Evolutionary conservation across 441 rosid species (phyloP).

Genomic region (Biscutella laevigata): DNA sequence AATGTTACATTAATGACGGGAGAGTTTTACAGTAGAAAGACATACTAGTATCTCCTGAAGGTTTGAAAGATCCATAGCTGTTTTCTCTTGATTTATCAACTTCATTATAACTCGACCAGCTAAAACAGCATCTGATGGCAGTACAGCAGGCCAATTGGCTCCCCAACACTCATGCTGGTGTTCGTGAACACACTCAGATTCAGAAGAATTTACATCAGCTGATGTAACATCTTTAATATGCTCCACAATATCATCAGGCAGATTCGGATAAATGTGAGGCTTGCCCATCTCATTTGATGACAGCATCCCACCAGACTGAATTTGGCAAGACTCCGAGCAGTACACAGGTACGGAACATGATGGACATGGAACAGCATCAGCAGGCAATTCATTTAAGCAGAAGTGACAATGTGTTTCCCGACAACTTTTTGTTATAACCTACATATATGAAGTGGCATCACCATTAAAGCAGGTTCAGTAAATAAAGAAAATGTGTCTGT

Average conservation of each 20-base stretch:
- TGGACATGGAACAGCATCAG: conserved; percentile 57
- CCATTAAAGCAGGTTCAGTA: neutral
- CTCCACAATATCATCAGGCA: conserved; percentile 31
- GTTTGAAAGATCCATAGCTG: conserved; percentile 27
- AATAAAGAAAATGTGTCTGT: neutral
- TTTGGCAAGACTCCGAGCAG: conserved; percentile 69
- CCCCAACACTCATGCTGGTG: conserved; percentile 83
- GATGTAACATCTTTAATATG: conserved; percentile 34
- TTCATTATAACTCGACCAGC: conserved; percentile 67
- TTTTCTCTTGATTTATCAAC: conserved; percentile 31
- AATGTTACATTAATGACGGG: conserved; percentile 1
- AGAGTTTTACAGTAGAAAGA: conserved; percentile 8
- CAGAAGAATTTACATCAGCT: conserved; percentile 17
- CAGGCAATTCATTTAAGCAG: conserved; percentile 72
- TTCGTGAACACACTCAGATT: conserved; percentile 39
- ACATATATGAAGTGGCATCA: conserved; percentile 10
- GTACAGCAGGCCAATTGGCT: conserved; percentile 67
- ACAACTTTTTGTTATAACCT: conserved; percentile 61
- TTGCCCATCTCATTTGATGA: conserved; percentile 18
- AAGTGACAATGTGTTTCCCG: conserved; percentile 74
- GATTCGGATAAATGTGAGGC: conserved; percentile 17
- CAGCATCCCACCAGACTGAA: conserved; percentile 44
- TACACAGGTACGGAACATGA: conserved; percentile 65
- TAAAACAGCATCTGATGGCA: conserved; percentile 68
- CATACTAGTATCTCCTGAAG: conserved; percentile 37